These are phyloP conservation scores for Diaporthe citriasiana DNA, from an alignment of 2,329 filamentous ascomycete genomes.

Conservation along the genomic window DNA sequence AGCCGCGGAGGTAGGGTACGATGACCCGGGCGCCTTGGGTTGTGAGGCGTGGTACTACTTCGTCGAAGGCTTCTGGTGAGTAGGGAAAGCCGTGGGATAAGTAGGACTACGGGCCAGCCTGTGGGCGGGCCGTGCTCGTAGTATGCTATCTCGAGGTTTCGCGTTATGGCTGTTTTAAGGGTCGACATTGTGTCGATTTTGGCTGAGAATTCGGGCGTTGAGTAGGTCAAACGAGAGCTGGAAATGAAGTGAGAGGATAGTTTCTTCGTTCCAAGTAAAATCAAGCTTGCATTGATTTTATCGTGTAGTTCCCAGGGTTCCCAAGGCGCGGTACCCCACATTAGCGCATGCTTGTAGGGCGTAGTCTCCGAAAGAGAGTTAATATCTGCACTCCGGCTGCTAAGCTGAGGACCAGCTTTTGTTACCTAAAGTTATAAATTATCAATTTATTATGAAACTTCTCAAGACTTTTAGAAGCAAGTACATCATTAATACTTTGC, in stretches of 20 bases:
- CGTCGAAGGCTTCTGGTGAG: neutral
- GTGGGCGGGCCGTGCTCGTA: conserved; percentile 9
- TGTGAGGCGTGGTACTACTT: conserved; percentile 16
- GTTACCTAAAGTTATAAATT: too few species aligned
- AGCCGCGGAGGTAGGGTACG: conserved; percentile 9
- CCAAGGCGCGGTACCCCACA: neutral
- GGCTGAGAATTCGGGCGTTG: too few species aligned
- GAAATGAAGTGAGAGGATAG: neutral
- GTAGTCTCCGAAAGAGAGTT: too few species aligned
- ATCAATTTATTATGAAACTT: too few species aligned
- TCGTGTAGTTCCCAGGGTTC: conserved; percentile 4
- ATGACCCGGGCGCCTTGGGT: neutral
- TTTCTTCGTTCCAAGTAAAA: neutral
- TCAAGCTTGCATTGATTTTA: neutral
- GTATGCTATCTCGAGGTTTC: conserved; percentile 1
- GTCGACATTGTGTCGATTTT: neutral
- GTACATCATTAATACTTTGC: too few species aligned
- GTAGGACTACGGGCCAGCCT: conserved; percentile 6
- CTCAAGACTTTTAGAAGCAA: too few species aligned
- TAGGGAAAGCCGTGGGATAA: conserved; percentile 2
- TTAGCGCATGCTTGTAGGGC: neutral
- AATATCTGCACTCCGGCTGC: too few species aligned
- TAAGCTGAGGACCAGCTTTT: too few species aligned
- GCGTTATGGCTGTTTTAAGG: neutral
- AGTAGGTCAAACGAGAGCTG: too few species aligned